A percentile compares a stretch with the other conserved stretches of the same genome.
phyloP scores from a whole-genome alignment of 352 stramenopile species.

The Pythium sukuiense region DNA sequence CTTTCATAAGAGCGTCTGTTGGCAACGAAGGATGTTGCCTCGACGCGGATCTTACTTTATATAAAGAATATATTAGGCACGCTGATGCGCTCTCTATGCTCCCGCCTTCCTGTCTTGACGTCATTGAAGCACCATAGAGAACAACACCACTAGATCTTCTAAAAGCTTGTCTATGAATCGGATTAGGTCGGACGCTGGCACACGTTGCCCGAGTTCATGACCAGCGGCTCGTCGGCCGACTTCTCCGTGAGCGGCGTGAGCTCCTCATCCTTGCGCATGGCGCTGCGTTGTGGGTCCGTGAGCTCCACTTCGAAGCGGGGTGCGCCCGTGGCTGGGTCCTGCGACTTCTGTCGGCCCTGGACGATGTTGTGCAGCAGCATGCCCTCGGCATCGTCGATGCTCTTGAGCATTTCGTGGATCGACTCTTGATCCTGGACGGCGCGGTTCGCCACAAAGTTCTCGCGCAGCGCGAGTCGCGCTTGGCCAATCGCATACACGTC shows the following conservation, averaged over 20 bases:
- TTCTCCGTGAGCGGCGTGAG: slow-evolving; percentile 77
- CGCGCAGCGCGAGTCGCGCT: slow-evolving; percentile 55
- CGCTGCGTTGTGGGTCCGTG: slow-evolving; percentile 70
- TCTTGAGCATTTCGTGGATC: slow-evolving; percentile 60
- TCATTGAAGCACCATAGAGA: not conserved
- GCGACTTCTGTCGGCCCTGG: slow-evolving; percentile 60
- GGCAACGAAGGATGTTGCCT: not conserved
- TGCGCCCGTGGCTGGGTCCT: slow-evolving; percentile 26
- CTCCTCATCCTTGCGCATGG: slow-evolving; percentile 86
- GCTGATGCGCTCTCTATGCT: too few species aligned
- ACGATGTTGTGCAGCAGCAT: slow-evolving; percentile 90
- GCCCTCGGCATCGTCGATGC: slow-evolving; percentile 76
- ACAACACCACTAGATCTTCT: not conserved
- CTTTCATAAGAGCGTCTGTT: not conserved
- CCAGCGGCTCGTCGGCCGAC: slow-evolving; percentile 61
- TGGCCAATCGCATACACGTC: slow-evolving; percentile 66
- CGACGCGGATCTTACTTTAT: not conserved
- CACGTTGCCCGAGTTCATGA: slow-evolving; percentile 82
- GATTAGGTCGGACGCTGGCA: slow-evolving; percentile 54
- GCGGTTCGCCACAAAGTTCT: slow-evolving; percentile 68
- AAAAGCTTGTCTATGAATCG: not conserved
- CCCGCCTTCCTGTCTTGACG: not conserved
- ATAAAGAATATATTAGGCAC: slow-evolving; percentile 2
- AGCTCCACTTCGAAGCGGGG: slow-evolving; percentile 74
- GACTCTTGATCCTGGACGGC: slow-evolving; percentile 54